Conservation (phyloP, 768 basidiomycete genomes). For the Suillus spraguei region DNA sequence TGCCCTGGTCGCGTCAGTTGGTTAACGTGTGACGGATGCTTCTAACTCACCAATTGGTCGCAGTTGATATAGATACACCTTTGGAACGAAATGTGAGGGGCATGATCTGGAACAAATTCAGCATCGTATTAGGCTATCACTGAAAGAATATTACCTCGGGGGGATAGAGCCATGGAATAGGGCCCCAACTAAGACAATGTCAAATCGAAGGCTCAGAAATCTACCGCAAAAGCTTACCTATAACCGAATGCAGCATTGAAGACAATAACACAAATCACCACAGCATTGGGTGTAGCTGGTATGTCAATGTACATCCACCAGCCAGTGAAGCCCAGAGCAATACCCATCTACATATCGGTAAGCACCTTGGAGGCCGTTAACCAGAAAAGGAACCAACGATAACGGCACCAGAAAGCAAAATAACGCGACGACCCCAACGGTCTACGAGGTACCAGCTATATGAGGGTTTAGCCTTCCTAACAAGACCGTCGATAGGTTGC, state of each 20-base stretch:
- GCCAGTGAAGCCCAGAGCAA: conserved; percentile 77
- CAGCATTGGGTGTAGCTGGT: conserved; percentile 81
- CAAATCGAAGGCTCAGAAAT: not conserved
- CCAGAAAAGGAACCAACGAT: conserved; percentile 49
- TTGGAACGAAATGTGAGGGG: conserved; percentile 88
- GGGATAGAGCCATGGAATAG: conserved; percentile 85
- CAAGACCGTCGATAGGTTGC: not conserved
- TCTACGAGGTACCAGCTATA: conserved; percentile 93
- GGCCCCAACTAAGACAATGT: conserved; percentile 66
- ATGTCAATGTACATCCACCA: conserved; percentile 95
- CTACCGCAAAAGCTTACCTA: conserved; percentile 44
- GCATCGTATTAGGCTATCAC: not conserved
- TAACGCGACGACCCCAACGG: conserved; percentile 84
- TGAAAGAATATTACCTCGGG: conserved; percentile 59
- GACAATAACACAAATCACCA: conserved; percentile 85
- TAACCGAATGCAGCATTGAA: conserved; percentile 96
- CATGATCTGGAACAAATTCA: conserved; percentile 65
- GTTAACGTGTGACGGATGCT: not conserved
- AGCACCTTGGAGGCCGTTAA: conserved; percentile 12
- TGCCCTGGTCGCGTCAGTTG: conserved; percentile 41
- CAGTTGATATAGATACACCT: conserved; percentile 94
- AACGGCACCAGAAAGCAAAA: conserved; percentile 84
- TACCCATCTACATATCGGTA: conserved; percentile 63
- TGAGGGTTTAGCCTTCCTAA: conserved; percentile 8
- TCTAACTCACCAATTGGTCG: conserved; percentile 63